These are phyloP conservation scores for Leccinum incarnatum DNA, from an alignment of 768 basidiomycete species.

Conservation along the genomic window DNA sequence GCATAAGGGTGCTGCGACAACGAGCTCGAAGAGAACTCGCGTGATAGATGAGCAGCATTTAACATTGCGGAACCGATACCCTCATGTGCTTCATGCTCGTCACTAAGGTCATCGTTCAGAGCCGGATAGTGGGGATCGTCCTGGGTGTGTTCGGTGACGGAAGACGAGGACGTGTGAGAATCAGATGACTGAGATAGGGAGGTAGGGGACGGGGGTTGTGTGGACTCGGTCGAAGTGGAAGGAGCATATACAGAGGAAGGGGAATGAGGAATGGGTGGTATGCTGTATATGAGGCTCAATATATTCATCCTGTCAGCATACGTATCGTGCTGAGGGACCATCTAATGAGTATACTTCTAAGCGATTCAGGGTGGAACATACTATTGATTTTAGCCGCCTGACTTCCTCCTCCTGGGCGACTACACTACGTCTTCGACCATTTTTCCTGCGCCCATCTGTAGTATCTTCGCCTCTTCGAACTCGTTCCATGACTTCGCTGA, in stretches of 20 bases:
- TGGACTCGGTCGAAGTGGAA: conserved; percentile 38
- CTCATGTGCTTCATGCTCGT: conserved; percentile 40
- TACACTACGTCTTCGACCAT: conserved; percentile 68
- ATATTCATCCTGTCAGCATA: conserved; percentile 95
- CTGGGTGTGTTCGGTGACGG: conserved; percentile 37
- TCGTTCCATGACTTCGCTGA: conserved; percentile 91
- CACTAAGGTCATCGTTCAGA: conserved; percentile 22
- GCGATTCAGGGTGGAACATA: conserved; percentile 42
- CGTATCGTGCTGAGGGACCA: conserved; percentile 73
- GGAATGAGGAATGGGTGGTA: conserved; percentile 71
- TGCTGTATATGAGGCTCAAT: conserved; percentile 84
- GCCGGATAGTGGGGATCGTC: conserved; percentile 31
- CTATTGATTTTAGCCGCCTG: conserved; percentile 80
- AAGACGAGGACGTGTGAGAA: conserved; percentile 50
- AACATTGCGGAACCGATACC: conserved; percentile 47
- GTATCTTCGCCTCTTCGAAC: conserved; percentile 84
- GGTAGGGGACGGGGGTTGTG: conserved; percentile 37
- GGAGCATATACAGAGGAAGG: conserved; percentile 49
- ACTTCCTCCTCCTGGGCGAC: conserved; percentile 94
- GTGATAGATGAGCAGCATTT: conserved; percentile 30
- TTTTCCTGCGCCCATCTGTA: conserved; percentile 59
- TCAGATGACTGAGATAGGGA: conserved; percentile 41
- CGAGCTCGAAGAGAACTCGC: conserved; percentile 25
- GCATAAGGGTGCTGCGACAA: conserved; percentile 52
- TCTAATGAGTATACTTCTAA: conserved; percentile 15